Evolutionary conservation across 306 rosid species (phyloP), one percentile per base, ranked within the genome.

Genomic region (Styphnolobium japonicum): DNA sequence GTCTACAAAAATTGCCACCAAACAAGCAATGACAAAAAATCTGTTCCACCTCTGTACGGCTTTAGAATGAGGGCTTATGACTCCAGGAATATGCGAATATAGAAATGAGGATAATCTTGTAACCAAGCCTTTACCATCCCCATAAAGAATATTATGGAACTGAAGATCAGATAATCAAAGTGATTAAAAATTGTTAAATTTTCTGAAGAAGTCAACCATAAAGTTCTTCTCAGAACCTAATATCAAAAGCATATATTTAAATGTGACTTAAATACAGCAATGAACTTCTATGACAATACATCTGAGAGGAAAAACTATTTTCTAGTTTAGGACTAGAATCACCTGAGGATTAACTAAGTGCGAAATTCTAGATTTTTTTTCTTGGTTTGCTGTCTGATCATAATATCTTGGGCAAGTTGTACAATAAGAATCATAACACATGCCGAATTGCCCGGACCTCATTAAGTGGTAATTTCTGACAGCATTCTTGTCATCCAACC

Each of bases 391-490:
- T 58, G 66, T 77, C 62, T 43, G 45, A 77, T 83, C 72, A 68
- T 34, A 14, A 12, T 5, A 53, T 43, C 83, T 79, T 66, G 60
- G 88, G 79, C 88, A 87, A 42, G 86, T 77, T 31, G 80, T 80
- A 75, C 84, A 77, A 57, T 82, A 88, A 63, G 86, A 88, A 80
- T 82, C 86, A 58, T 56, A 61, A 67, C 87, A 82, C 87, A 80
- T 64, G 55, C 87, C 90, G 82, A 87, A 40, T 55, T 78, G 84
- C 34, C 90, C 88, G 39, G 90, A 84, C 80, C 70, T 84, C 52
- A 84, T 48, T 37, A 84, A 79, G 37, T 81, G 88, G 11, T 84
- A 84, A 16, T 81, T 87, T 64, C 55, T 84, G 11, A 57, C 67
- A 21, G 48, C 61, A 63, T 53, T 55, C 33, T 75, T 76, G 11